These are phyloP conservation scores for Colletotrichum sp. DNA, from an alignment of 2,329 filamentous ascomycete genomes.

Conservation along the genomic window DNA sequence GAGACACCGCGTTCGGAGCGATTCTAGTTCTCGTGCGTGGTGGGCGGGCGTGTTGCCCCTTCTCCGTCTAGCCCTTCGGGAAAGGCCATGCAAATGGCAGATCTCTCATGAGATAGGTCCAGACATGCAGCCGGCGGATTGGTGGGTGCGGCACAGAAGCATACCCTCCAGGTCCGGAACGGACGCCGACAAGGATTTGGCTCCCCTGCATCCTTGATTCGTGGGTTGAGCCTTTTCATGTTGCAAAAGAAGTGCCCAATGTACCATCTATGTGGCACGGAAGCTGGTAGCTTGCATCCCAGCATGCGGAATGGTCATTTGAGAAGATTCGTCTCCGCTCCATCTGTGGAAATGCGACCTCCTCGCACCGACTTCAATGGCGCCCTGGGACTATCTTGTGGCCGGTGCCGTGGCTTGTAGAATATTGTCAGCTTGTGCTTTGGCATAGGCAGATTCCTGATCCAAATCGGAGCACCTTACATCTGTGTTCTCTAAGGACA, in stretches of 20 bases:
- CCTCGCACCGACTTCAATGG: background rate
- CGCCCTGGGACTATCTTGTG: background rate
- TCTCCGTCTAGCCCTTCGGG: constrained; percentile 1
- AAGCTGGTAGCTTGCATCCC: background rate
- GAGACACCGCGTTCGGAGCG: background rate
- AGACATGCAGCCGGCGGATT: background rate
- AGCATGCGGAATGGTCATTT: background rate
- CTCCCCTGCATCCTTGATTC: background rate
- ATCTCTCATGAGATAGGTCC: background rate
- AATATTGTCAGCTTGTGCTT: background rate
- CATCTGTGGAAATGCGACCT: background rate
- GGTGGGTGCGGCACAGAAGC: constrained; percentile 4
- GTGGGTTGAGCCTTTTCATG: background rate
- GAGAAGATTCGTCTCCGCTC: background rate
- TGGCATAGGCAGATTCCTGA: background rate
- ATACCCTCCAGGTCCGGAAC: background rate
- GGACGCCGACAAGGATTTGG: background rate
- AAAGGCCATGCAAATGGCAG: background rate
- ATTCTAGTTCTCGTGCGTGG: background rate
- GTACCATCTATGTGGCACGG: background rate
- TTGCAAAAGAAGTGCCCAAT: background rate
- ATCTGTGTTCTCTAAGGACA: background rate
- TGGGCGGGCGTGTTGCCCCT: background rate
- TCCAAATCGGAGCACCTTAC: background rate
- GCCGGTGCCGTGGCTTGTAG: background rate